Evolutionary conservation across 768 basidiomycete genomes (phyloP), one percentile per base, ranked within the genome.

Genomic region (Pulveroboletus frians): DNA sequence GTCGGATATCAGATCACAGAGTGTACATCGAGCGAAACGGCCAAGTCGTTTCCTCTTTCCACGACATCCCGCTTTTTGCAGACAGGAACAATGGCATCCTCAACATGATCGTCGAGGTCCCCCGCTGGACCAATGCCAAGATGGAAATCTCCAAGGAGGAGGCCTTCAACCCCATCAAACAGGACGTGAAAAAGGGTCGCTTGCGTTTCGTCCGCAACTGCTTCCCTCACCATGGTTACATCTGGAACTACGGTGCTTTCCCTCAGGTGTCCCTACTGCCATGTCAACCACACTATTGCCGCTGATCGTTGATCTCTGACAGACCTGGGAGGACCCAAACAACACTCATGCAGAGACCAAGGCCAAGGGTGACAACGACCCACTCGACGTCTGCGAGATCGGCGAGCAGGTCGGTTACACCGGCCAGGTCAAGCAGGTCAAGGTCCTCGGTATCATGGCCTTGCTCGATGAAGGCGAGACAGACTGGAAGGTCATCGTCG

Each of bases 201-300:
- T 75, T 98, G 70, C 89, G 96, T 62, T 98, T 79, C 72, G 96
- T 99, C 59, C 87, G 96, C 74, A 98, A 98, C 80, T 98, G 96
- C 73, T 99, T 99, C 88, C 96, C 96, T 60, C 96, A 99, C 77
- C 94, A 98, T 68, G 95, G 96, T 32, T 94, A 97, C 79, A 93
- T 99, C 77, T 99, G 96, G 96, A 99, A 99, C 80, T 99, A 99
- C 66, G 95, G 95, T 63, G 93, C 94, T 51, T 96, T 99, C 83
- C 95, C 95, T 53, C 92, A 95, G 82, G 92, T 86, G 81, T 36
- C 17, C 14, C 39, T 15, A 9, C 9, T 38, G 3, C 35, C 27
- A 9, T 36, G 26, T 23, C 29, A 13, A 15, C 26, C 29, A 20
- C 27, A 26, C 27, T 9, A 44, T 35, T 38, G 8, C 30, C 17